These are phyloP conservation scores for Immersiella caudata DNA, from an alignment of 495 filamentous ascomycete species.

Conservation along the genomic window DNA sequence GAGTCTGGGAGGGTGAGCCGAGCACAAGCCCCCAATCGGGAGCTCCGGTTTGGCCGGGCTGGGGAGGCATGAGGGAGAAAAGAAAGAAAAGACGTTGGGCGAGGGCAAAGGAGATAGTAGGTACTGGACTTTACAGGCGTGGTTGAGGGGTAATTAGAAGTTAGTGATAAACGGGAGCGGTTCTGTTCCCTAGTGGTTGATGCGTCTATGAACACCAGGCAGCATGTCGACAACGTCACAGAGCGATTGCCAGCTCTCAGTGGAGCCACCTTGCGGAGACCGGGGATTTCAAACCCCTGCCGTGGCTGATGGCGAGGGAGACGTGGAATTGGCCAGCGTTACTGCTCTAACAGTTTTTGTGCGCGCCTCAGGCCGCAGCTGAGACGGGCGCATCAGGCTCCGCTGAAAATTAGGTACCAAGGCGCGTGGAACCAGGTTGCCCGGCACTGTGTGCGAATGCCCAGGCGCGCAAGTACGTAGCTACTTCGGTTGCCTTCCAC, in stretches of 20 bases:
- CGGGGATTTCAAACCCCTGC: slow-evolving; percentile 6
- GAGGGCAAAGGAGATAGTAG: too few relatives aligned
- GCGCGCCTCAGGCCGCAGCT: not conserved
- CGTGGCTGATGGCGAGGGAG: not conserved
- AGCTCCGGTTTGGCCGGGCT: not conserved
- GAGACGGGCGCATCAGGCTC: slow-evolving; percentile 15
- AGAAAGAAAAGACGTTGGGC: slow-evolving; percentile 1
- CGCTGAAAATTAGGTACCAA: slow-evolving; percentile 12
- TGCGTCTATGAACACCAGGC: slow-evolving; percentile 27
- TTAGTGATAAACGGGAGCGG: too few relatives aligned
- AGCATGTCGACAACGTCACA: slow-evolving; percentile 45
- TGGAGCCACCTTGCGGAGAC: slow-evolving; percentile 7
- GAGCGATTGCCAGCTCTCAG: slow-evolving; percentile 27
- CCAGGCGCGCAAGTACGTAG: slow-evolving; percentile 17
- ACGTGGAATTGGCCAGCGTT: not conserved
- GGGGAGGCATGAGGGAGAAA: slow-evolving; percentile 12
- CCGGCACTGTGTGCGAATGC: slow-evolving; percentile 19
- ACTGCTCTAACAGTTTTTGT: slow-evolving; percentile 7
- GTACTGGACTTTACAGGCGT: too few relatives aligned
- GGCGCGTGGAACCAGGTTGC: slow-evolving; percentile 22
- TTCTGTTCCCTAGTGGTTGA: too few relatives aligned
- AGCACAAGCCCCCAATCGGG: not conserved
- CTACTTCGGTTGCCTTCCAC: slow-evolving; percentile 30
- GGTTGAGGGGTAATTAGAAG: not conserved
- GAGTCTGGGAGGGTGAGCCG: slow-evolving; percentile 12